These are phyloP conservation scores for Gloeopeniophorella convolvens DNA, from an alignment of 768 basidiomycete species.

Conservation along the genomic window DNA sequence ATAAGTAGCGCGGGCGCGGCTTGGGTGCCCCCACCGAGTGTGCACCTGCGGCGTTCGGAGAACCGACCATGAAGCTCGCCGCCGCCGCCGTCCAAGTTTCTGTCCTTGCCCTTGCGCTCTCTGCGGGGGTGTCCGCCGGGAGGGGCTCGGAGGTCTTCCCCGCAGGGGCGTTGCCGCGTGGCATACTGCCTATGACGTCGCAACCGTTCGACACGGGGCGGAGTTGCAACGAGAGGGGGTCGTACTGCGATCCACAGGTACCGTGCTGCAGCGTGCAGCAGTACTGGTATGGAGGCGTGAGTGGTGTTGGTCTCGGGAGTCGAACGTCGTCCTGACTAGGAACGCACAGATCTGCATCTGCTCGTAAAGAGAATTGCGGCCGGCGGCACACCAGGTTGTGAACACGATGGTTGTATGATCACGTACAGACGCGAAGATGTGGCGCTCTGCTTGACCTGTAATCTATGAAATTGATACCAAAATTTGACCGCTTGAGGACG, in stretches of 20 bases:
- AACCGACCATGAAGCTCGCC: not conserved
- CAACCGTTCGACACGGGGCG: not conserved
- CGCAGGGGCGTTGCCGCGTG: too few species aligned
- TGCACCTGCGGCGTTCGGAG: too few species aligned
- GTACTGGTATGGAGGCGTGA: conserved; percentile 3
- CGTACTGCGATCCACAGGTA: conserved; percentile 2
- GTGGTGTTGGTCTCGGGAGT: not conserved
- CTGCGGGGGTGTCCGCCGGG: not conserved
- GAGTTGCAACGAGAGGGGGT: not conserved
- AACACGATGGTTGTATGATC: not conserved
- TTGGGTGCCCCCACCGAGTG: too few species aligned
- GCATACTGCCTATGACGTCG: not conserved
- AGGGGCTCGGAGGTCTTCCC: not conserved
- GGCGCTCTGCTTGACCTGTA: not conserved
- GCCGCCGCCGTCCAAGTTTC: not conserved
- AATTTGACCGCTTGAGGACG: too few species aligned
- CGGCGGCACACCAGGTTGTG: not conserved
- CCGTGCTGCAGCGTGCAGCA: not conserved
- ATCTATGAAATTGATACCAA: too few species aligned
- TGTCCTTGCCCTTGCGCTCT: not conserved
- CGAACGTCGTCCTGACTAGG: too few species aligned
- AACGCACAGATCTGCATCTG: not conserved
- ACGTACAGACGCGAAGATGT: too few species aligned
- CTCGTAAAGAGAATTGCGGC: not conserved
- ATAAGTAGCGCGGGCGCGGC: too few species aligned